A percentile compares a stretch with the other conserved stretches of the same genome.
Evolutionary conservation across 139 green algal species (phyloP).

Genomic region (Coelastrella sp.): DNA sequence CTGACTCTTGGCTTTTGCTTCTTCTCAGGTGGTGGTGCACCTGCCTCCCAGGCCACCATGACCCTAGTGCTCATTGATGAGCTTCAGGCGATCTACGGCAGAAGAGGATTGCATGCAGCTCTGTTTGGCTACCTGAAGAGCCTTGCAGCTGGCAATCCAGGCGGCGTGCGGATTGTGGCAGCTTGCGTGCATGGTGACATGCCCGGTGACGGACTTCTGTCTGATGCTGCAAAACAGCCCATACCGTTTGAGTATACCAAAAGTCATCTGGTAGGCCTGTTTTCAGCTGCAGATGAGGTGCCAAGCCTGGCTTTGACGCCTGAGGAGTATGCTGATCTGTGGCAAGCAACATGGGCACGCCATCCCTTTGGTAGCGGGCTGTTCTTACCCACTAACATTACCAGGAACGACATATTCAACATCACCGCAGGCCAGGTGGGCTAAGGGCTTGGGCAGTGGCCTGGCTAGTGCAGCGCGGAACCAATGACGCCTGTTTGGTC

Average conservation of each 20-base stretch:
- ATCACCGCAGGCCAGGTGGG: neutral
- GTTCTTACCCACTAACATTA: neutral
- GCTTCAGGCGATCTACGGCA: neutral
- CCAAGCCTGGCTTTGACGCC: neutral
- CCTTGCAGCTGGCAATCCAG: neutral
- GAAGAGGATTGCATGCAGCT: neutral
- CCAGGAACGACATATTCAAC: neutral
- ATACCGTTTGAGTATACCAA: neutral
- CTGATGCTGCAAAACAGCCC: neutral
- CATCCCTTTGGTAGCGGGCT: neutral
- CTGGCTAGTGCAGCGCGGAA: neutral
- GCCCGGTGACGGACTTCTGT: neutral
- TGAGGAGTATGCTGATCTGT: neutral
- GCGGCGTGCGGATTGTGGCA: neutral
- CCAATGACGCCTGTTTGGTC: neutral
- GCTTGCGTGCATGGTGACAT: neutral
- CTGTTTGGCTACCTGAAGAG: neutral
- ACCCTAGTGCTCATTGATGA: neutral
- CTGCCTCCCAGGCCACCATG: neutral
- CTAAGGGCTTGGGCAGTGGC: neutral
- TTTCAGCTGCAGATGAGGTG: neutral
- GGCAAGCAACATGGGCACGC: neutral
- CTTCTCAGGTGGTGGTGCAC: neutral
- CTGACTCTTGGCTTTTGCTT: neutral
- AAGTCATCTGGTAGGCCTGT: neutral